Base-by-base conservation (phyloP, 306 rosid genomes). In the Dryas drummondii region DNA sequence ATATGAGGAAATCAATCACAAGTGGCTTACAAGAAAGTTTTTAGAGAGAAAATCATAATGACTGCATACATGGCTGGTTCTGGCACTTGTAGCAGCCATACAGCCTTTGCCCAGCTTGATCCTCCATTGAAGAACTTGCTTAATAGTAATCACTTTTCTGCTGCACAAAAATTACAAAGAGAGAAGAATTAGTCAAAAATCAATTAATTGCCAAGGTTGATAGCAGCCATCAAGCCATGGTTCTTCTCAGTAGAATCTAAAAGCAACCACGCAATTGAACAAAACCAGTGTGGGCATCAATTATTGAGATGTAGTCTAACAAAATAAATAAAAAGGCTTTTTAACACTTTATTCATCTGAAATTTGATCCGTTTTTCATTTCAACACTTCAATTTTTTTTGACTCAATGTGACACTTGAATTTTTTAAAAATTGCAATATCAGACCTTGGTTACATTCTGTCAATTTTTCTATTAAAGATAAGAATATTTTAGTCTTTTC, bases 81-180 rank as follows among this genome's bases (percentile, higher is more conserved):
- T 83, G 88, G 87, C 97, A 92, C 83, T 84, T 88, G 44, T 77
- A 87, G 89, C 97, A 90, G 85, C 87, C 68, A 77, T 88, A 92
- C 42, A 86, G 32, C 81, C 89, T 69, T 79, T 82, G 75, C 51
- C 82, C 79, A 42, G 68, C 72, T 73, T 74, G 84, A 74, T 76
- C 81, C 40, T 7, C 91, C 92, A 92, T 88, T 66, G 86, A 68
- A 79, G 82, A 78, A 73, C 51, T 70, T 72, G 14, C 83, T 74
- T 46, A 32, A 46, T 56, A 57, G 57, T 48, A 59, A 7, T 81
- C 78, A 68, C 78, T 75, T 49, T 37, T 58, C 52, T 64, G 47
- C 76, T 74, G 61, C 64, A 68, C 75, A 59, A 57, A 78, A 57
- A 48, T 32, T 53, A 54, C 55, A 63, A 49, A 64, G 13, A 53